Base-by-base conservation (phyloP, 1,284 basidiomycete genomes). In the Tilletia walkeri region DNA sequence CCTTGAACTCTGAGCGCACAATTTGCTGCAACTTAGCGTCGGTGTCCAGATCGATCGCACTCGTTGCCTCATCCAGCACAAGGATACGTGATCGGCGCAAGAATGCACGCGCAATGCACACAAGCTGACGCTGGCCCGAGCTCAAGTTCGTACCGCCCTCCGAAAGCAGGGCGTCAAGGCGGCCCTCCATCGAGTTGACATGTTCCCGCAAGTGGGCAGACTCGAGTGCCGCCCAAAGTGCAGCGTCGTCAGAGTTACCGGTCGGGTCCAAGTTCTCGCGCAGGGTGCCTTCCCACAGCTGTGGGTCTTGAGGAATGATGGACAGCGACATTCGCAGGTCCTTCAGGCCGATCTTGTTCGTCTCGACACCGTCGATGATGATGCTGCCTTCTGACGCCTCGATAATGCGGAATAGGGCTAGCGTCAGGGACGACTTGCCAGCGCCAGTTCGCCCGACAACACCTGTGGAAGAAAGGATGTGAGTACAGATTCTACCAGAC, bases 251-350 rank as follows among this genome's bases (percentile, higher is more conserved):
- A 24, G 87, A 86, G 72, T 92, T 85, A 70, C 87, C 86, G 30
- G 89, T 87, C 1, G 92, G 92, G 83, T 93, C 91, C 67, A 94
- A 89, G 76, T 94, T 94, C 74, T 93, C 90, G 66, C 93, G 88
- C 30, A 96, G 86, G 2, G 90, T 90, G 0, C 93, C 93, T 82
- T 94, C 91, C 81, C 94, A 95, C 38, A 95, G 83, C 80, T 94
- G 86, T 86, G 70, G 91, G 87, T 87, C 86, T 76, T 84, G 82
- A 1, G 95, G 95, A 36, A 97, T 94, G 80, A 97, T 97, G 4
- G 92, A 91, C 59, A 97, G 88, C 7, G 76, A 71, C 39, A 73
- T 71, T 18, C 82, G 77, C 3, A 88, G 86, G 75, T 93, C 91
- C 80, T 91, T 89, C 61, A 97, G 86, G 0, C 94, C 94, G 63